Evolutionary conservation across 2,329 filamentous ascomycete species (phyloP).

Genomic region (Aschersonia sp.): DNA sequence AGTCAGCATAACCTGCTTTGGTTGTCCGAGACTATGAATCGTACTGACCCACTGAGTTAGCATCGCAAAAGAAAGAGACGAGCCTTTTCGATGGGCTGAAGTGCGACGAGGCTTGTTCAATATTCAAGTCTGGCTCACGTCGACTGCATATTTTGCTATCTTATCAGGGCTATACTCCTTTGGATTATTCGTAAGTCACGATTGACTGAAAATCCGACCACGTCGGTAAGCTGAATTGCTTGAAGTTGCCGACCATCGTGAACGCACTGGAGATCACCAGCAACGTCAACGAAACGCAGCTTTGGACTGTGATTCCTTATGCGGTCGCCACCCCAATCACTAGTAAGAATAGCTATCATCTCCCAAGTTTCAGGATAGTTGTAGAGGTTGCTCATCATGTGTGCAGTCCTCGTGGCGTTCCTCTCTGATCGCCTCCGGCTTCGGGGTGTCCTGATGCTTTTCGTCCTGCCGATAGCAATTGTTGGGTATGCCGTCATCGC

Average conservation of each 20-base stretch:
- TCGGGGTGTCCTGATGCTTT: conserved; percentile 47
- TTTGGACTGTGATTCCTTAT: conserved; percentile 51
- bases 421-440: conserved; percentile 45
- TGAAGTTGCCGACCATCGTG: conserved; percentile 48
- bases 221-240: background rate
- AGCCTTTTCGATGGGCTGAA: conserved; percentile 45
- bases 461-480: conserved; percentile 47
- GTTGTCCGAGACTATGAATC: background rate
- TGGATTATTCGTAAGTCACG: conserved; percentile 37
- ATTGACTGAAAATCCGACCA: background rate
- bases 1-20: conserved; percentile 8
- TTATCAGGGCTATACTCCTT: conserved; percentile 46
- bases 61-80: conserved; percentile 17
- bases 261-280: conserved; percentile 36
- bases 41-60: background rate
- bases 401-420: conserved; percentile 34
- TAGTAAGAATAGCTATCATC: conserved; percentile 15
- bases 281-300: conserved; percentile 40
- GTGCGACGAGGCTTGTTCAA: conserved; percentile 46
- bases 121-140: conserved; percentile 47
- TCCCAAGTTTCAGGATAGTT: too few relatives aligned
- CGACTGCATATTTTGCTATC: conserved; percentile 45
- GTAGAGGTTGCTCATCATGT: background rate
- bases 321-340: conserved; percentile 42
- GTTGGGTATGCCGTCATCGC: conserved; percentile 50